Percentiles rank a stretch among this genome's conserved stretches.
Conservation (phyloP, 2,329 filamentous ascomycete species). For the Gnomoniopsis sp. region DNA sequence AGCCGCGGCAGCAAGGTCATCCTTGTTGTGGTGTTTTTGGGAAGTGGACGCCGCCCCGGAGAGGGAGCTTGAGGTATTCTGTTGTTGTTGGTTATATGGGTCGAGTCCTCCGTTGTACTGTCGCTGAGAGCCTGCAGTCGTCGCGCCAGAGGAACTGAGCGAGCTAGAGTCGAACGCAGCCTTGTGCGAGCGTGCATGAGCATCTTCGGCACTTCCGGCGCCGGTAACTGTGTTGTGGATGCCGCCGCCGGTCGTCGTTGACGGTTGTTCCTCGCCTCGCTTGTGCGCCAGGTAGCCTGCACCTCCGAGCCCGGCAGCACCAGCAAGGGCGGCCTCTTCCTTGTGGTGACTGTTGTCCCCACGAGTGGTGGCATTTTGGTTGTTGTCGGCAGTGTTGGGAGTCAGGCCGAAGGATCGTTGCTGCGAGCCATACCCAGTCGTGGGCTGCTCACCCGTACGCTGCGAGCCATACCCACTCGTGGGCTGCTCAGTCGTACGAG, state of each 20-base stretch:
- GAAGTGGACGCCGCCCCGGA: slow-evolving; percentile 5
- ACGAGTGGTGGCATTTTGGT: background rate
- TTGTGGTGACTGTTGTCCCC: background rate
- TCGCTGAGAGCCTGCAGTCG: background rate
- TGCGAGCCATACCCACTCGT: background rate
- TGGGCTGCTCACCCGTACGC: no score
- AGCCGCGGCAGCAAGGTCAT: background rate
- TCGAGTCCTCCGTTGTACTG: background rate
- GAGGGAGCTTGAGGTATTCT: no score
- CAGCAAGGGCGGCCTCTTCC: slow-evolving; percentile 1
- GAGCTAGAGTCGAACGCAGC: background rate
- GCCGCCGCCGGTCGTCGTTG: background rate
- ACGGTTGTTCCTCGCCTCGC: background rate
- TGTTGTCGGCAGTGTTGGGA: background rate
- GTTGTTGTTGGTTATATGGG: no score
- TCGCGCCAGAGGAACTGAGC: background rate
- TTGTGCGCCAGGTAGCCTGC: slow-evolving; percentile 7
- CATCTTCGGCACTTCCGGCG: slow-evolving; percentile 6
- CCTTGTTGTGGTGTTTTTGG: slow-evolving; percentile 2
- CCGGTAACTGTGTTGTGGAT: slow-evolving; percentile 15
- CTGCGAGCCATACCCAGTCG: no score
- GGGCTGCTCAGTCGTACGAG: background rate
- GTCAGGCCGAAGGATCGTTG: no score
- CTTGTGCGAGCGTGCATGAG: background rate
- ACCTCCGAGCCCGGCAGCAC: slow-evolving; percentile 2